Percentiles rank a stretch among this genome's conserved stretches.
Evolutionary conservation across 768 basidiomycete genomes (phyloP).

Genomic region (Trametes maxima): DNA sequence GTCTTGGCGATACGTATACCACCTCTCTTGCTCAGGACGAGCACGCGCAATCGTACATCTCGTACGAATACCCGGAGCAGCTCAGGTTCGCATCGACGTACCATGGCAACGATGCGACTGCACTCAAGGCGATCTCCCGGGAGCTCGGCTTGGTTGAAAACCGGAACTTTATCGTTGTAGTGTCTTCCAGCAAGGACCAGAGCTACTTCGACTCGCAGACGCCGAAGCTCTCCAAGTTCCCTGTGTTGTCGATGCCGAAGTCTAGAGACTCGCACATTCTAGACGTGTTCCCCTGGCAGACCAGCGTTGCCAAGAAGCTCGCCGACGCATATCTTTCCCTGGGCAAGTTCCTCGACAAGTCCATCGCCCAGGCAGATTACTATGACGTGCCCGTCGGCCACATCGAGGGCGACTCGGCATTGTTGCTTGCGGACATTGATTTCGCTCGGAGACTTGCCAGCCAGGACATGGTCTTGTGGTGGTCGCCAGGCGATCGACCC

Average conservation of each 20-base stretch:
- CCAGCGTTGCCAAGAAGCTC: slow-evolving; percentile 81
- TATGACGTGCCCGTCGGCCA: slow-evolving; percentile 94
- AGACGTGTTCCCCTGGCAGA: slow-evolving; percentile 89
- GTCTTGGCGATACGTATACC: slow-evolving; percentile 72
- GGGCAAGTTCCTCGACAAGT: slow-evolving; percentile 78
- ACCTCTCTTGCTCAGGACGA: slow-evolving; percentile 49
- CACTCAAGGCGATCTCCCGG: slow-evolving; percentile 83
- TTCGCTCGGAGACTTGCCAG: slow-evolving; percentile 86
- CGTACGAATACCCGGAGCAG: slow-evolving; percentile 65
- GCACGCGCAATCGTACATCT: slow-evolving; percentile 42
- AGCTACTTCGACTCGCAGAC: slow-evolving; percentile 77
- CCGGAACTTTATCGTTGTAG: slow-evolving; percentile 71
- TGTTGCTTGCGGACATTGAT: slow-evolving; percentile 86
- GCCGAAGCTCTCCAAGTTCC: slow-evolving; percentile 79
- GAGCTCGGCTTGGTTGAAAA: slow-evolving; percentile 80
- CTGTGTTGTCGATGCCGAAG: slow-evolving; percentile 85
- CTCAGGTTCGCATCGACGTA: slow-evolving; percentile 71
- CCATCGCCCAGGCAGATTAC: slow-evolving; percentile 80
- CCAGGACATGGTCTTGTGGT: slow-evolving; percentile 95
- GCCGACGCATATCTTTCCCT: slow-evolving; percentile 77
- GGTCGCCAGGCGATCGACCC: slow-evolving; percentile 87
- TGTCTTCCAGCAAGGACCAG: slow-evolving; percentile 86
- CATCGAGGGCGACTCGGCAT: slow-evolving; percentile 85
- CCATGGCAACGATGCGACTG: slow-evolving; percentile 76
- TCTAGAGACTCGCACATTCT: slow-evolving; percentile 71